These are phyloP conservation scores for Hansenula sp. DNA, from an alignment of 1,139 yeast genomes.

Conservation along the genomic window DNA sequence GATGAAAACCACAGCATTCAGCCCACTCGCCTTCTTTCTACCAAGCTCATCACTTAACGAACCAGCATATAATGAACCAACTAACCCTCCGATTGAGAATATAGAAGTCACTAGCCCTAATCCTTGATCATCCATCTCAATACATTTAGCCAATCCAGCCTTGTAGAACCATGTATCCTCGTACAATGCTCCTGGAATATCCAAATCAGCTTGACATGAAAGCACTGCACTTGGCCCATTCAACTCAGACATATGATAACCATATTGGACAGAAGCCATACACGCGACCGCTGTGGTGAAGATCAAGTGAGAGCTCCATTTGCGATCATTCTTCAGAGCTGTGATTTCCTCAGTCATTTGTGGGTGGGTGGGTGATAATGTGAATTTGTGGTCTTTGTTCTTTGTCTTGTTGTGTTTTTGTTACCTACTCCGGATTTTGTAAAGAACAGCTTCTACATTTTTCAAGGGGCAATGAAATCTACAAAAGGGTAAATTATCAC, in stretches of 20 bases:
- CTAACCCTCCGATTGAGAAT: slow-evolving; percentile 80
- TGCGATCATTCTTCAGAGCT: neutral
- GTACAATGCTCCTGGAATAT: slow-evolving; percentile 23
- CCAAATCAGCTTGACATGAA: slow-evolving; percentile 36
- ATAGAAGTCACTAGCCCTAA: slow-evolving; percentile 81
- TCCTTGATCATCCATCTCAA: slow-evolving; percentile 57
- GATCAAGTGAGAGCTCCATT: slow-evolving; percentile 18
- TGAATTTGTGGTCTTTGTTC: neutral
- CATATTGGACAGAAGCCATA: slow-evolving; percentile 78
- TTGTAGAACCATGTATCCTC: slow-evolving; percentile 23
- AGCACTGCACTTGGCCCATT: slow-evolving; percentile 75
- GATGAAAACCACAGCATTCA: slow-evolving; percentile 52
- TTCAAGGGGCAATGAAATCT: neutral
- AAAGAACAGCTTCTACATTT: neutral
- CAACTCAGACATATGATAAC: slow-evolving; percentile 84
- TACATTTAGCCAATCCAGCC: slow-evolving; percentile 40
- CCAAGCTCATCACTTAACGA: slow-evolving; percentile 65
- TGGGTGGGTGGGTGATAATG: neutral
- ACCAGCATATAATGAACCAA: slow-evolving; percentile 76
- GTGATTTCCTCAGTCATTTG: neutral
- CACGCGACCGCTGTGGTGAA: slow-evolving; percentile 44
- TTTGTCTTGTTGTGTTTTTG: neutral
- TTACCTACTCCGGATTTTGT: neutral
- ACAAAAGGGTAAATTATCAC: no score
- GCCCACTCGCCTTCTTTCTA: slow-evolving; percentile 50